These are phyloP conservation scores for Arachis hypogaea DNA, from an alignment of 306 rosid genomes.

Conservation along the genomic window DNA sequence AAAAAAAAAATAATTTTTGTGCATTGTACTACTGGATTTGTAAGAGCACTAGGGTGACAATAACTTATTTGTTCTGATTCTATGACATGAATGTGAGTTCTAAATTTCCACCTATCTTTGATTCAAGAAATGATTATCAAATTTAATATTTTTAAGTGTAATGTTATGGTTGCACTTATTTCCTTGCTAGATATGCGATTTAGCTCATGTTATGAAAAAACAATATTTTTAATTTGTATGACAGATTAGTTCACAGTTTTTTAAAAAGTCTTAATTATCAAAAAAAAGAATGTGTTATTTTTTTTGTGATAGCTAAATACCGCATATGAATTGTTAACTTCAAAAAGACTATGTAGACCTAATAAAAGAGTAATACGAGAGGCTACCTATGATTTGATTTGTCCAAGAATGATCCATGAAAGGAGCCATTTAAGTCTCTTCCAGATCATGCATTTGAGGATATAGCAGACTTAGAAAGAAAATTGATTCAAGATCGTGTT, in stretches of 20 bases:
- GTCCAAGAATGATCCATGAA: slow-evolving; percentile 79
- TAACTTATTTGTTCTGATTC: slow-evolving; percentile 90
- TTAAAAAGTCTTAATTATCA: too few species aligned
- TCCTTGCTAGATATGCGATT: too few species aligned
- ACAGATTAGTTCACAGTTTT: too few species aligned
- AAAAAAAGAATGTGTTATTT: too few species aligned
- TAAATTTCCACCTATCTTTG: slow-evolving; percentile 12
- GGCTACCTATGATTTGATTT: slow-evolving; percentile 70
- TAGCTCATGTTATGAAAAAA: too few species aligned
- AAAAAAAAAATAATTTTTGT: slow-evolving; percentile 80
- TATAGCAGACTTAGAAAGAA: slow-evolving; percentile 87
- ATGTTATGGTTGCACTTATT: too few species aligned
- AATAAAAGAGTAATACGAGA: slow-evolving; percentile 73
- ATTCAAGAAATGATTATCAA: not conserved
- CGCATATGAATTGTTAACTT: slow-evolving; percentile 75
- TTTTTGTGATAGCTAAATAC: slow-evolving; percentile 60
- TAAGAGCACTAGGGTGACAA: slow-evolving; percentile 92
- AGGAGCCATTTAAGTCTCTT: slow-evolving; percentile 89
- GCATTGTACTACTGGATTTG: slow-evolving; percentile 93
- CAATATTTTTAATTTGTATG: too few species aligned
- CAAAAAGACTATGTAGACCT: slow-evolving; percentile 93
- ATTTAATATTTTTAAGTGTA: too few species aligned
- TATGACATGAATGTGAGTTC: slow-evolving; percentile 72
- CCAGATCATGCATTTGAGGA: slow-evolving; percentile 81
- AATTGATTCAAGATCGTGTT: slow-evolving; percentile 65